phyloP scores from a whole-genome alignment of 805 yeast species.

The Wickerhamiella nectarea region DNA sequence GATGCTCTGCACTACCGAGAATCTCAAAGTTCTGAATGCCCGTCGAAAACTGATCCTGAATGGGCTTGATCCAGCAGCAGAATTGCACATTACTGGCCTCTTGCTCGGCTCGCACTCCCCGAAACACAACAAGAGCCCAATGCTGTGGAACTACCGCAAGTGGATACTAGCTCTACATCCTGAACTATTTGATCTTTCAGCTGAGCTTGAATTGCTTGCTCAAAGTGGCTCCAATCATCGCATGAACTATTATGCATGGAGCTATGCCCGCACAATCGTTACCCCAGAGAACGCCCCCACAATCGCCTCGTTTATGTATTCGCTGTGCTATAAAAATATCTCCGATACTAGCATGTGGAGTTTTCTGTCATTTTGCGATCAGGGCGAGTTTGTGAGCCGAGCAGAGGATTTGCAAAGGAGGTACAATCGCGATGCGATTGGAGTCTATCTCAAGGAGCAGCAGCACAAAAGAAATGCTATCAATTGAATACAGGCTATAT shows the following conservation, averaged over 20 bases:
- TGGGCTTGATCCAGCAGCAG: conserved; percentile 13
- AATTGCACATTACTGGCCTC: conserved; percentile 20
- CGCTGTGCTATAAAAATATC: conserved; percentile 17
- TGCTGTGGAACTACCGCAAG: conserved; percentile 29
- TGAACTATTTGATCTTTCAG: conserved; percentile 5
- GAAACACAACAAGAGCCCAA: conserved; percentile 29
- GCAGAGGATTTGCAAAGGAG: conserved; percentile 9
- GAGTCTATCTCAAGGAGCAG: conserved; percentile 6
- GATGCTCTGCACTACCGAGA: conserved; percentile 24
- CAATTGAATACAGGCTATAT: no score
- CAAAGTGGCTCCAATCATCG: conserved; percentile 31
- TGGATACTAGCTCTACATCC: conserved; percentile 18
- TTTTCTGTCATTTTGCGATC: conserved; percentile 16
- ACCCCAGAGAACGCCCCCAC: conserved; percentile 9
- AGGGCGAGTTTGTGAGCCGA: not conserved
- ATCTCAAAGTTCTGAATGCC: conserved; percentile 21
- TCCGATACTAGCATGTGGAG: conserved; percentile 27
- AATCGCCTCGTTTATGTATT: not conserved
- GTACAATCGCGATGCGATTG: conserved; percentile 16
- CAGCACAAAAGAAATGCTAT: not conserved
- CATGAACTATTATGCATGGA: conserved; percentile 38
- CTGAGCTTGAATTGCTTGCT: conserved; percentile 24
- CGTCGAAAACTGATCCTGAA: conserved; percentile 18
- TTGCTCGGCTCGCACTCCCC: conserved; percentile 23
- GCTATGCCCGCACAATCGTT: conserved; percentile 27